These are phyloP conservation scores for Mollisiaceae sp. DNA, from an alignment of 2,329 filamentous ascomycete species.

Conservation along the genomic window DNA sequence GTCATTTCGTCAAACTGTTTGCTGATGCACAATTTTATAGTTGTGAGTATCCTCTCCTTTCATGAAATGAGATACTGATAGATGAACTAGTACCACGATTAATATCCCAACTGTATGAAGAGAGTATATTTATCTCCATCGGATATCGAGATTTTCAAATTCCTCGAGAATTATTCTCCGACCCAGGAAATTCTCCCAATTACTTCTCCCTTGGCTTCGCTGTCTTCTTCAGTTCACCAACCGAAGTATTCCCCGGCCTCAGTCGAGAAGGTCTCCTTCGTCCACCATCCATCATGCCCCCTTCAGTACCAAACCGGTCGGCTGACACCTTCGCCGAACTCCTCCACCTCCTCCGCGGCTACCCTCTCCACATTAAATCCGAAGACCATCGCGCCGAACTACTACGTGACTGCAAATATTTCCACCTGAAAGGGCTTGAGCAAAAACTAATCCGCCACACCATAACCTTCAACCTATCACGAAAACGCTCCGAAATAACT, in stretches of 20 bases:
- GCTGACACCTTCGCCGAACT: conserved; percentile 86
- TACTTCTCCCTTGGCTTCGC: conserved; percentile 93
- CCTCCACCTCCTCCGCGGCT: conserved; percentile 81
- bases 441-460: conserved; percentile 81
- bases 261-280: conserved; percentile 79
- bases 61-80: conserved; percentile 20
- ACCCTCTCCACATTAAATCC: conserved; percentile 76
- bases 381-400: conserved; percentile 79
- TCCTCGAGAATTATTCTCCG: conserved; percentile 82
- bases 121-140: conserved; percentile 90
- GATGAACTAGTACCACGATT: conserved; percentile 73
- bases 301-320: conserved; percentile 78
- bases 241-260: conserved; percentile 84
- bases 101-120: conserved; percentile 88
- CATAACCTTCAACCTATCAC: conserved; percentile 75
- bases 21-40: conserved; percentile 96
- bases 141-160: conserved; percentile 88
- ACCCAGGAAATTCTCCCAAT: conserved; percentile 89
- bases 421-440: conserved; percentile 89
- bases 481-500: conserved; percentile 74
- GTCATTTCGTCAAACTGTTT: conserved; percentile 90
- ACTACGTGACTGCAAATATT: conserved; percentile 87
- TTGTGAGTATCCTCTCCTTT: conserved; percentile 53
- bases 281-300: conserved; percentile 84
- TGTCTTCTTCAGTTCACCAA: conserved; percentile 81